Percentiles rank a stretch among this genome's conserved stretches.
These are phyloP conservation scores for Daucus carota DNA, from an alignment of 129 eudicot species.

Conservation along the genomic window DH1_v3.0 NC_030387.2:40355501-40356000, in stretches of 20 bases:
- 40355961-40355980: no score
- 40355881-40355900: no score
- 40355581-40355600: not conserved
- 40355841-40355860: no score
- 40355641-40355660: not conserved
- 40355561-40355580: not conserved
- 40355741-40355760: not conserved
- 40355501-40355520: slow-evolving; percentile 1
- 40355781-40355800: not conserved
- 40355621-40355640: not conserved
- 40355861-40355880: no score
- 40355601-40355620: not conserved
- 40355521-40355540: not conserved
- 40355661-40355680: not conserved
- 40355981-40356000: no score
- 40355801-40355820: no score
- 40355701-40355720: not conserved
- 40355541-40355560: not conserved
- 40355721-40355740: not conserved
- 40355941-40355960: no score
- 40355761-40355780: not conserved
- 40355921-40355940: no score
- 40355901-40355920: no score
- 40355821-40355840: no score
- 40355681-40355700: not conserved